phyloP scores from a whole-genome alignment of 495 filamentous ascomycete species.

The Hypomontagnella monticulosa region DNA sequence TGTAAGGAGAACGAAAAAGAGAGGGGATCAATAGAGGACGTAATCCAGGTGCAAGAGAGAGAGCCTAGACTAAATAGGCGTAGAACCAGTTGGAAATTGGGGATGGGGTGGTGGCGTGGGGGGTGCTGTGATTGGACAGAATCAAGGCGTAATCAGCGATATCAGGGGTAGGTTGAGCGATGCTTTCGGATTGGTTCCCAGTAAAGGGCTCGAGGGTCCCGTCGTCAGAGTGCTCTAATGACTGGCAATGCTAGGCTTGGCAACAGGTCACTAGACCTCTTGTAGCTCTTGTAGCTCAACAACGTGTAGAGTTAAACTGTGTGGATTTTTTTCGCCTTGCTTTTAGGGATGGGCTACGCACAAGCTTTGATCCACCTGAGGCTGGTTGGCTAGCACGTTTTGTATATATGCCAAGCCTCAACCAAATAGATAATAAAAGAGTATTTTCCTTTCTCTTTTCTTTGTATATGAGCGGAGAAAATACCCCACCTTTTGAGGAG shows the following conservation, averaged over 20 bases:
- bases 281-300: constrained; percentile 6
- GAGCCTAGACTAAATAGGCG: constrained; percentile 42
- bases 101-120: constrained; percentile 29
- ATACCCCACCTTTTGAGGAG: no score
- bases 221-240: constrained; percentile 11
- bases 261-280: constrained; percentile 29
- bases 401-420: background rate
- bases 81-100: constrained; percentile 34
- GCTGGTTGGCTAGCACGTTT: constrained; percentile 9
- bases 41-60: constrained; percentile 30
- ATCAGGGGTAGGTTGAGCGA: constrained; percentile 28
- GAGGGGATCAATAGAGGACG: constrained; percentile 17
- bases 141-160: constrained; percentile 33
- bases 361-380: constrained; percentile 27
- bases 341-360: constrained; percentile 30
- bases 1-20: constrained; percentile 37
- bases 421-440: constrained; percentile 2
- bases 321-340: constrained; percentile 37
- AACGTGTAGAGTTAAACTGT: constrained; percentile 36
- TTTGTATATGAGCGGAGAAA: constrained; percentile 4
- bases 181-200: constrained; percentile 28
- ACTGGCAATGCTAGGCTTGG: constrained; percentile 14
- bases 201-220: constrained; percentile 12
- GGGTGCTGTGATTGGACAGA: constrained; percentile 29
- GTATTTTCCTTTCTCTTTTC: constrained; percentile 11